Evolutionary conservation across 139 green algal species (phyloP), one percentile per base, ranked within the genome.

Genomic region (Bryopsis sp.): DNA sequence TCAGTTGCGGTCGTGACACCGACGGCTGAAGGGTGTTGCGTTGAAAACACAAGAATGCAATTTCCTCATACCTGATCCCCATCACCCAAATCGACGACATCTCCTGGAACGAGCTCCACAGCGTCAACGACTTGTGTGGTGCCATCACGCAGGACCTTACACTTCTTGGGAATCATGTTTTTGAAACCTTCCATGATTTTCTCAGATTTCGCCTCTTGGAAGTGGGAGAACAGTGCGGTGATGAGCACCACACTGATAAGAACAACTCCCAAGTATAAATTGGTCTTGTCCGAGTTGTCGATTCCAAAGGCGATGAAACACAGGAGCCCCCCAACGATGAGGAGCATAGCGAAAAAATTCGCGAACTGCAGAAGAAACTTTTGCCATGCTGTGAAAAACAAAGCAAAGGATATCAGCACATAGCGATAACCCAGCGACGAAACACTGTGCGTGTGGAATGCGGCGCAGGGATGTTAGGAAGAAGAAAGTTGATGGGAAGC

Each of bases 201-300:
- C 48, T 81, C 81, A n/a, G 79, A 78, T 71, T 91, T 84, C 11
- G 78, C 64, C 39, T 93, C 87, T 29, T 88, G 83, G 36, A 83
- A 78, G 71, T 84, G 88, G 19, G 73, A 73, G 67, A 90, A 92
- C 32, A 71, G 73, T 34, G 72, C 65, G 11, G 64, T 70, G 48
- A 78, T 75, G 67, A 81, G 68, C 3, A 78, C 58, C 32, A 81
- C 70, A 15, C 68, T 28, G 24, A 87, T 50, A 2, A 94, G 73
- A 31, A 92, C 85, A 2, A 85, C 73, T 8, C 87, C 87, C 8
- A 93, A 70, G 74, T 90, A 92, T 29, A 93, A 58, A 76, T 92
- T 88, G 58, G 77, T 82, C 31, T 54, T 32, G 32, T 90, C 80
- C 0, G 37, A 74, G 48, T 76, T 59, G 74, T 92, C 84, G 58